Evolutionary conservation across 768 basidiomycete genomes (phyloP).

Genomic region (Termitomyces sp.): DNA sequence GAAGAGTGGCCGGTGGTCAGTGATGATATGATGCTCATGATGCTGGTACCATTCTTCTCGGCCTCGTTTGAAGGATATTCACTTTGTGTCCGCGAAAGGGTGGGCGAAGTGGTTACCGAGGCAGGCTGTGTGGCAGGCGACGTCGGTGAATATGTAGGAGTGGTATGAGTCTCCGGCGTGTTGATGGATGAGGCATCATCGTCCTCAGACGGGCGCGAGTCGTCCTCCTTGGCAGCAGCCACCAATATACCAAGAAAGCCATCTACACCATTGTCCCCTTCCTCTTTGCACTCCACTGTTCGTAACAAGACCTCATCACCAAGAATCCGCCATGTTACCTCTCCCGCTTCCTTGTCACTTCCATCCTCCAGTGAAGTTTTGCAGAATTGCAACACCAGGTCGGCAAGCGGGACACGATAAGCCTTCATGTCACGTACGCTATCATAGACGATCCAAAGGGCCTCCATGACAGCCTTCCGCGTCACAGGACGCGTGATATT

Average conservation of each 20-base stretch:
- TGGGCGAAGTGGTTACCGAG: conserved; percentile 41
- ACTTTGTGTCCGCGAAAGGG: conserved; percentile 51
- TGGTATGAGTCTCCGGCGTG: conserved; percentile 34
- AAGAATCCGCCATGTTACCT: conserved; percentile 51
- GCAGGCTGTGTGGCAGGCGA: conserved; percentile 11
- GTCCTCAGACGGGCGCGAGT: conserved; percentile 25
- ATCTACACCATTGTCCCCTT: conserved; percentile 17
- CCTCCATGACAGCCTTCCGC: conserved; percentile 48
- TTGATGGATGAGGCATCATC: conserved; percentile 36
- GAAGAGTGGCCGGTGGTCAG: conserved; percentile 47
- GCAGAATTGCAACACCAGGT: conserved; percentile 48
- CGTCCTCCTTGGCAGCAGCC: conserved; percentile 27
- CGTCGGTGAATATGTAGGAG: conserved; percentile 21
- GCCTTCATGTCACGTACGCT: conserved; percentile 63
- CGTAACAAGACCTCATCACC: conserved; percentile 65
- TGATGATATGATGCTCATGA: conserved; percentile 61
- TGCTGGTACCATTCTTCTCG: conserved; percentile 25
- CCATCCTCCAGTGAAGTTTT: conserved; percentile 19
- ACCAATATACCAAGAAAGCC: conserved; percentile 36
- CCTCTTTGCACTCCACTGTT: conserved; percentile 32
- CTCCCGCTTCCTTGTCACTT: conserved; percentile 29
- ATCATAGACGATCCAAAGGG: conserved; percentile 54
- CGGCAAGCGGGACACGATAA: conserved; percentile 50
- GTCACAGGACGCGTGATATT: conserved; percentile 43
- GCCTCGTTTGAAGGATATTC: conserved; percentile 39